A percentile compares a stretch with the other conserved stretches of the same genome.
Evolutionary conservation across 331 rosid genomes (phyloP).

Genomic region (Pyrus hybrid): DNA sequence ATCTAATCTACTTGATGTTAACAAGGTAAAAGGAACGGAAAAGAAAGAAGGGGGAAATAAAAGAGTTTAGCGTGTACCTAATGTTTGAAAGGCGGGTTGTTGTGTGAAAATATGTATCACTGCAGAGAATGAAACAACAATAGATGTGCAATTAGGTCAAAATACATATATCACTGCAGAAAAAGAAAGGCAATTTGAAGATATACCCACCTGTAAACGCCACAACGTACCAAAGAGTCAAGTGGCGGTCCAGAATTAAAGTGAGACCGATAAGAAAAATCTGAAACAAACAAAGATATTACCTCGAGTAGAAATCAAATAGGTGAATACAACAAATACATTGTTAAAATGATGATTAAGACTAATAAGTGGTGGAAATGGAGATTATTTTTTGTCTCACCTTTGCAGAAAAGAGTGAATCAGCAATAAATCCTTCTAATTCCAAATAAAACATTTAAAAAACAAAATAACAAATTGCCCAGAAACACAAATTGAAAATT

Average conservation of each 20-base stretch:
- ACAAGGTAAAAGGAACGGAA: neutral
- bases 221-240: slow-evolving; percentile 63
- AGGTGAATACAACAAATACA: neutral
- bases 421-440: slow-evolving; percentile 56
- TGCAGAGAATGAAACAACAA: slow-evolving; percentile 33
- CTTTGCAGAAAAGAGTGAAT: slow-evolving; percentile 64
- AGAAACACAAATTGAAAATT: neutral
- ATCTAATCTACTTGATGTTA: neutral
- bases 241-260: slow-evolving; percentile 61
- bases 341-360: no score
- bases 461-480: neutral
- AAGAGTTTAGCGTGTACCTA: slow-evolving; percentile 39
- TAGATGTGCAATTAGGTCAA: slow-evolving; percentile 6
- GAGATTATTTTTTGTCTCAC: slow-evolving; percentile 17
- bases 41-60: neutral
- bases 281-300: slow-evolving; percentile 27
- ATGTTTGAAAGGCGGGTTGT: slow-evolving; percentile 62
- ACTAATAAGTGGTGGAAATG: neutral
- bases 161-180: neutral
- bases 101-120: slow-evolving; percentile 65
- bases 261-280: slow-evolving; percentile 61
- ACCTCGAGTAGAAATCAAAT: neutral
- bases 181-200: neutral
- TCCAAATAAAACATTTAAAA: neutral
- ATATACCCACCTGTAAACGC: slow-evolving; percentile 57